Percentiles rank a stretch among this genome's conserved stretches.
Evolutionary conservation across 2,329 filamentous ascomycete species (phyloP).

Genomic region (Xylaria arbuscula): DNA sequence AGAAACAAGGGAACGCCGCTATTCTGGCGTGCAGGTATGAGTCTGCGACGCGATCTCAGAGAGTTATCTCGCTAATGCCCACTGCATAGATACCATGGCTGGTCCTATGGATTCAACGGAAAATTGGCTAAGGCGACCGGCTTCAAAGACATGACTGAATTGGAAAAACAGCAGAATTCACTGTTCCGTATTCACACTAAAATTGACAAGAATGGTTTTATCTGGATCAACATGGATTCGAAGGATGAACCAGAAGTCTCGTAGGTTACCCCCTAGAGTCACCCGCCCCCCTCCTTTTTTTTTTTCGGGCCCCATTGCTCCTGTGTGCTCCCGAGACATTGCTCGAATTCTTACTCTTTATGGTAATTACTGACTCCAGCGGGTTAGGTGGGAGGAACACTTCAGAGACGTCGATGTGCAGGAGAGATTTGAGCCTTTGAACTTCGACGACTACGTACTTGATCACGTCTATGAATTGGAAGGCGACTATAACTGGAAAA

Average conservation of each 20-base stretch:
- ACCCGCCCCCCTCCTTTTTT: no score
- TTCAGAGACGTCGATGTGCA: constrained; percentile 37
- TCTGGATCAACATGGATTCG: constrained; percentile 68
- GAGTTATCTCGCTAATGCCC: no score
- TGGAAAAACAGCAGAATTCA: constrained; percentile 66
- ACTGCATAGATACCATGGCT: constrained; percentile 61
- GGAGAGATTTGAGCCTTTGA: constrained; percentile 34
- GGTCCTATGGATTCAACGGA: constrained; percentile 69
- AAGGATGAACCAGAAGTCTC: constrained; percentile 56
- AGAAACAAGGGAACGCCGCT: constrained; percentile 60
- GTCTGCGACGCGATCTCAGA: no score
- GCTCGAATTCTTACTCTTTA: no score
- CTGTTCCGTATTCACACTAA: constrained; percentile 67
- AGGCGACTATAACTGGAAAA: constrained; percentile 70
- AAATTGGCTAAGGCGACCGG: constrained; percentile 69
- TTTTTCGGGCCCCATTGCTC: no score
- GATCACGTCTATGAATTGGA: constrained; percentile 69
- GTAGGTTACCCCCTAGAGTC: no score
- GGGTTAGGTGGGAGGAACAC: constrained; percentile 67
- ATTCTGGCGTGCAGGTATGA: constrained; percentile 66
- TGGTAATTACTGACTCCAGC: no score
- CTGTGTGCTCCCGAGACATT: no score
- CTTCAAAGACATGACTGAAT: constrained; percentile 66
- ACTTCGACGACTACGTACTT: constrained; percentile 64
- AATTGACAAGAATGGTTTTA: constrained; percentile 64